phyloP scores from a whole-genome alignment of 2,329 filamentous ascomycete genomes.

The Ascochyta viciae-villosae region DNA sequence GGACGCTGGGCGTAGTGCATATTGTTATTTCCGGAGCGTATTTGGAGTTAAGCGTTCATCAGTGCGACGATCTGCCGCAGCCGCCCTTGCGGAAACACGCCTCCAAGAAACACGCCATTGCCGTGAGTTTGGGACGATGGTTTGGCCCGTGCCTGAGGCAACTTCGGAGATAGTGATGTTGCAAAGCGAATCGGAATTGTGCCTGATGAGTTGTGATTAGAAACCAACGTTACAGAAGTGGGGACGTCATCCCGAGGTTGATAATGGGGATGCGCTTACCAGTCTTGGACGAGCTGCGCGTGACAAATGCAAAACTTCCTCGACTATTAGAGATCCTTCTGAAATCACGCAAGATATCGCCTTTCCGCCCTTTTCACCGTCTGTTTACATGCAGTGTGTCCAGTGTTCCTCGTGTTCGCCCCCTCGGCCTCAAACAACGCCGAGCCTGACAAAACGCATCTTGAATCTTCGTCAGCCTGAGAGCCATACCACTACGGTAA shows the following conservation, averaged over 20 bases:
- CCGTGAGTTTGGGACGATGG: background rate
- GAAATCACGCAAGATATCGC: background rate
- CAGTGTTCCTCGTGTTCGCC: background rate
- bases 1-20: constrained; percentile 5
- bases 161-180: background rate
- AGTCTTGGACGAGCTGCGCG: background rate
- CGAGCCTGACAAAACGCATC: constrained; percentile 7
- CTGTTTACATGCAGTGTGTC: background rate
- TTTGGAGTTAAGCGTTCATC: constrained; percentile 3
- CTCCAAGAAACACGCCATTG: background rate
- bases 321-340: background rate
- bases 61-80: constrained; percentile 10
- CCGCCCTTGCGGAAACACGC: constrained; percentile 1
- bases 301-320: background rate
- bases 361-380: background rate
- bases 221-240: background rate
- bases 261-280: constrained; percentile 1
- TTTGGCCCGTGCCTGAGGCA: background rate
- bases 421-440: constrained; percentile 4
- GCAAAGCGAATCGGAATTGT: background rate
- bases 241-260: constrained; percentile 5
- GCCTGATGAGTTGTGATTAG: background rate
- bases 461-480: background rate
- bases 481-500: no score
- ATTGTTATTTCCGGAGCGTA: constrained; percentile 8